Evolutionary conservation across 2,329 filamentous ascomycete species (phyloP).

Genomic region (Paraphaeosphaeria minitans): DNA sequence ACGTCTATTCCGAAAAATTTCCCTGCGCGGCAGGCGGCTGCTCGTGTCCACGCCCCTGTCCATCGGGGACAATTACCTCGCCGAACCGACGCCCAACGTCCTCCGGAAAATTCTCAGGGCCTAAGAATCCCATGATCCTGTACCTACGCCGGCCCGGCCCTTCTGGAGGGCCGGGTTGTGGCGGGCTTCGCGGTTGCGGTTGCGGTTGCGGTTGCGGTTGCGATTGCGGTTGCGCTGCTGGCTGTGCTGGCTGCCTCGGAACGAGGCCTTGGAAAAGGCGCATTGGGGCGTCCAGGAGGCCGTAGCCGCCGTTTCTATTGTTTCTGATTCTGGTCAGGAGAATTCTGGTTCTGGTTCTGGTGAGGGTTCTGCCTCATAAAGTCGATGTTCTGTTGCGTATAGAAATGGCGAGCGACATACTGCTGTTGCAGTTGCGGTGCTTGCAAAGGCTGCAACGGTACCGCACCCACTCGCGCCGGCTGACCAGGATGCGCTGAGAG

Average conservation of each 20-base stretch:
- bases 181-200: too few relatives aligned
- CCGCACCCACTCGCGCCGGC: background rate
- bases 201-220: background rate
- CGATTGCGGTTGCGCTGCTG: background rate
- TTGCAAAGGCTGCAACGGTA: background rate
- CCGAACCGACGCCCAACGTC: background rate
- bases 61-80: background rate
- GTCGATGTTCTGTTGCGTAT: background rate
- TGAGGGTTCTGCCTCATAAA: background rate
- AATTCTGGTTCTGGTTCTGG: background rate
- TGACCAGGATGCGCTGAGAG: background rate
- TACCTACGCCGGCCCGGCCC: too few relatives aligned
- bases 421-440: background rate
- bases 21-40: background rate
- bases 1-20: background rate
- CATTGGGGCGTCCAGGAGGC: background rate
- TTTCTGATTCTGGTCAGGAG: background rate
- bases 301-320: background rate
- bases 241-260: background rate
- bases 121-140: too few relatives aligned
- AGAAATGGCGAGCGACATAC: background rate
- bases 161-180: too few relatives aligned
- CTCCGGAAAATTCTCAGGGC: too few relatives aligned
- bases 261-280: background rate
- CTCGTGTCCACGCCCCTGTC: background rate